Conservation (phyloP, 768 basidiomycete genomes). For the Collybia nuda region DNA sequence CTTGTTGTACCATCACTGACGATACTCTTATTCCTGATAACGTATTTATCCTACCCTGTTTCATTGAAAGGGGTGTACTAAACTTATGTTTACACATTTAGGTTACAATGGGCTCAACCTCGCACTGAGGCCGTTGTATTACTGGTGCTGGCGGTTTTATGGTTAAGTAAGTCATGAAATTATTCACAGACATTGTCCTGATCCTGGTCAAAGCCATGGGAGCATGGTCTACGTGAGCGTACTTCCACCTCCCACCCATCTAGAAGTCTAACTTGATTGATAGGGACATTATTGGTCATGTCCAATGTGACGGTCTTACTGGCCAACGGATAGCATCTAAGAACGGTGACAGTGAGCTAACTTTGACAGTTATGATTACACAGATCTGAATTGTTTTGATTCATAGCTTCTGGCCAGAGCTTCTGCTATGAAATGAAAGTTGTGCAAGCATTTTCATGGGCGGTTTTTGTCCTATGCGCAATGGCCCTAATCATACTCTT, state of each 20-base stretch:
- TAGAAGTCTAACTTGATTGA: not conserved
- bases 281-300: slow-evolving; percentile 68
- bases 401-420: slow-evolving; percentile 49
- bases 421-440: slow-evolving; percentile 84
- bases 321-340: slow-evolving; percentile 47
- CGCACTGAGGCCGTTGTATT: slow-evolving; percentile 54
- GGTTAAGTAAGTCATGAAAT: slow-evolving; percentile 58
- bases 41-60: slow-evolving; percentile 33
- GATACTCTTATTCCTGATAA: slow-evolving; percentile 58
- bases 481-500: slow-evolving; percentile 57
- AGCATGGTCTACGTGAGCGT: slow-evolving; percentile 69
- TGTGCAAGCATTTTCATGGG: slow-evolving; percentile 78
- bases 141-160: slow-evolving; percentile 58
- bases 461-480: slow-evolving; percentile 49
- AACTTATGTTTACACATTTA: slow-evolving; percentile 21
- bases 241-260: not conserved
- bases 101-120: slow-evolving; percentile 72
- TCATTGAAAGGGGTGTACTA: slow-evolving; percentile 3
- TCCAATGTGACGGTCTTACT: slow-evolving; percentile 56
- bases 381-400: slow-evolving; percentile 4
- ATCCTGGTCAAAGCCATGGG: slow-evolving; percentile 54
- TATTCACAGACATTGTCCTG: slow-evolving; percentile 7
- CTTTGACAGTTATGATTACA: not conserved
- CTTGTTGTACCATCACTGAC: slow-evolving; percentile 66
- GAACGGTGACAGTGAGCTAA: slow-evolving; percentile 50